Percentiles rank a stretch among this genome's conserved stretches.
phyloP scores from a whole-genome alignment of 1,284 basidiomycete species.

The Ustilago shanxiensis region DNA sequence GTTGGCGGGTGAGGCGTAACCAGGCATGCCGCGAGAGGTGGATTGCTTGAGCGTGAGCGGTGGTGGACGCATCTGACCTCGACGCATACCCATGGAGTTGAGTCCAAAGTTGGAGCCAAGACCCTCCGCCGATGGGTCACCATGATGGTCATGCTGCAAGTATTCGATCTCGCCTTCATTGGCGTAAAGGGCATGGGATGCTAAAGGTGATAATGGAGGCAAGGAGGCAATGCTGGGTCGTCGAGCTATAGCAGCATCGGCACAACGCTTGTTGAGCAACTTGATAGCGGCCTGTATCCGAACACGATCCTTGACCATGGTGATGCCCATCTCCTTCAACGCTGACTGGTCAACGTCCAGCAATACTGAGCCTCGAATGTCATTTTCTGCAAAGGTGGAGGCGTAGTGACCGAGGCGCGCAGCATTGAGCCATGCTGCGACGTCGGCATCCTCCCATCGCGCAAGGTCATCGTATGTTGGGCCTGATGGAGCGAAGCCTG shows the following conservation, averaged over 20 bases:
- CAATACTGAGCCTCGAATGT: conserved; percentile 65
- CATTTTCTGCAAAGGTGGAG: conserved; percentile 56
- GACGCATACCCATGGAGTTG: conserved; percentile 46
- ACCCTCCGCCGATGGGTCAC: conserved; percentile 20
- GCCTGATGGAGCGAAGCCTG: conserved; percentile 23
- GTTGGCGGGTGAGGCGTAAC: conserved; percentile 43
- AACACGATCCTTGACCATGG: conserved; percentile 64
- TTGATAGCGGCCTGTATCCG: conserved; percentile 67
- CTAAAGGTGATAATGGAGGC: conserved; percentile 34
- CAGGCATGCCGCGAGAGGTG: conserved; percentile 47
- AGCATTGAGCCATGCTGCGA: conserved; percentile 58
- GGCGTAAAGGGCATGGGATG: conserved; percentile 22
- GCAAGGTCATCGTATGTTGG: conserved; percentile 46
- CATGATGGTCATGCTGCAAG: conserved; percentile 36
- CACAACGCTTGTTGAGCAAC: conserved; percentile 59
- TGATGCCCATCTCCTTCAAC: conserved; percentile 68
- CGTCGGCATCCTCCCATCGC: conserved; percentile 51
- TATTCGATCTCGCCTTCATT: conserved; percentile 52
- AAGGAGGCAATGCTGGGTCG: conserved; percentile 33
- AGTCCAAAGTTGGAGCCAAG: conserved; percentile 13
- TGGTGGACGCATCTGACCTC: conserved; percentile 51
- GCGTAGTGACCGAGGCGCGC: conserved; percentile 56
- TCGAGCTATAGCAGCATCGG: conserved; percentile 35
- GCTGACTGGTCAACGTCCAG: conserved; percentile 63
- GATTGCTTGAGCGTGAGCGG: conserved; percentile 48